phyloP scores from a whole-genome alignment of 176 grass and related monocot species.

The Carex scoparia region DNA sequence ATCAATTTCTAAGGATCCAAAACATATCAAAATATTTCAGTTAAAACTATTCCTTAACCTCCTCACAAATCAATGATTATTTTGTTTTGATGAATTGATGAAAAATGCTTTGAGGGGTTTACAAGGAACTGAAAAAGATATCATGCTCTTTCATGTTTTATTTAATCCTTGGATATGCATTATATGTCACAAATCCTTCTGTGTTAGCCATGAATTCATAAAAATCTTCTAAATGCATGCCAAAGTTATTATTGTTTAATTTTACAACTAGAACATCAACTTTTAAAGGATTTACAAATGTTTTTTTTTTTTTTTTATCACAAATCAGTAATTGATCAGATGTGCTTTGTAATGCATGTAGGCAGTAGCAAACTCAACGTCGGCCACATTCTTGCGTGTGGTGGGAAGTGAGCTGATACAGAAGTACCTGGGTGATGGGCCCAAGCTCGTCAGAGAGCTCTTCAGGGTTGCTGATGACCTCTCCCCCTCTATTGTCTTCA shows the following conservation, averaged over 20 bases:
- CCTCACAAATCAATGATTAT: neutral
- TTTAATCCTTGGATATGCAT: neutral
- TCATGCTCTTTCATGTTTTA: neutral
- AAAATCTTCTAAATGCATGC: neutral
- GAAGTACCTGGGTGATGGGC: constrained; percentile 85
- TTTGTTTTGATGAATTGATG: neutral
- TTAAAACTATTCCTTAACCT: neutral
- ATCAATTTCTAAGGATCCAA: neutral
- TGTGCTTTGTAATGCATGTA: constrained; percentile 25
- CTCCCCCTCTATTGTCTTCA: constrained; percentile 84
- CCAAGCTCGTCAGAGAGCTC: constrained; percentile 79
- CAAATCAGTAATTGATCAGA: neutral
- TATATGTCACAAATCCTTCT: neutral
- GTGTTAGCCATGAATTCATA: neutral
- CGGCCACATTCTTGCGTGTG: constrained; percentile 82
- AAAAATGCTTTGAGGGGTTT: neutral
- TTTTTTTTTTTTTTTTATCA: neutral
- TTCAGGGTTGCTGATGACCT: constrained; percentile 85
- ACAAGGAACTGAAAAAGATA: neutral
- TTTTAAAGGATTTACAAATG: too few species aligned
- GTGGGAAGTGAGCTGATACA: constrained; percentile 90
- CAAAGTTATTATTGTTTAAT: neutral
- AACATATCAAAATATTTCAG: neutral
- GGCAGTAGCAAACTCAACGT: constrained; percentile 89
- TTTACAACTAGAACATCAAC: neutral